Conservation (phyloP, 257 asterid species). For the Solanum ossicruentum region DNA sequence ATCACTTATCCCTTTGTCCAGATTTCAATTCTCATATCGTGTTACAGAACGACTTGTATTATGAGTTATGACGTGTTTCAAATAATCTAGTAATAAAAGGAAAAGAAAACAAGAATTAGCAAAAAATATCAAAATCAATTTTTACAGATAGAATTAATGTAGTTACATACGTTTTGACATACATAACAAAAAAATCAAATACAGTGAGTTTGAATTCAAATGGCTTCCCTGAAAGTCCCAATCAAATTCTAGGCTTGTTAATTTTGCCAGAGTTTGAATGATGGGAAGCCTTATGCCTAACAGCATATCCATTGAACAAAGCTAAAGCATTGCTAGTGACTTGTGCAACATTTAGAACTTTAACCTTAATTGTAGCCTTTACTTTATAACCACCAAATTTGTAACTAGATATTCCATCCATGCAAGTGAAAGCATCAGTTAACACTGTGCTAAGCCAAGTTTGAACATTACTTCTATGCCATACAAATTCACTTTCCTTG, state of each 20-base stretch:
- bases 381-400: constrained; percentile 24
- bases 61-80: background rate
- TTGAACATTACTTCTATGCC: constrained; percentile 51
- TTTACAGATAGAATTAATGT: background rate
- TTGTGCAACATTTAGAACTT: constrained; percentile 43
- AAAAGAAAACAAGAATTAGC: background rate
- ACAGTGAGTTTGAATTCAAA: background rate
- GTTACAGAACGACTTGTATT: background rate
- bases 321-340: constrained; percentile 48
- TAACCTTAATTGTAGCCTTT: constrained; percentile 36
- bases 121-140: background rate
- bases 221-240: background rate
- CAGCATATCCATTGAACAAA: constrained; percentile 41
- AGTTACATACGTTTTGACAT: background rate
- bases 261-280: background rate
- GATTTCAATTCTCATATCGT: background rate
- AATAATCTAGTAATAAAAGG: background rate
- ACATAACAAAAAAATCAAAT: background rate
- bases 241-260: background rate
- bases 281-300: constrained; percentile 14
- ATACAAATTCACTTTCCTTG: constrained; percentile 19
- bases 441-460: constrained; percentile 56
- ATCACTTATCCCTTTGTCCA: background rate
- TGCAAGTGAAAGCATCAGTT: constrained; percentile 37
- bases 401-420: constrained; percentile 42